Conservation (phyloP, 2,329 filamentous ascomycete species). For the Juglanconis sp. region DNA sequence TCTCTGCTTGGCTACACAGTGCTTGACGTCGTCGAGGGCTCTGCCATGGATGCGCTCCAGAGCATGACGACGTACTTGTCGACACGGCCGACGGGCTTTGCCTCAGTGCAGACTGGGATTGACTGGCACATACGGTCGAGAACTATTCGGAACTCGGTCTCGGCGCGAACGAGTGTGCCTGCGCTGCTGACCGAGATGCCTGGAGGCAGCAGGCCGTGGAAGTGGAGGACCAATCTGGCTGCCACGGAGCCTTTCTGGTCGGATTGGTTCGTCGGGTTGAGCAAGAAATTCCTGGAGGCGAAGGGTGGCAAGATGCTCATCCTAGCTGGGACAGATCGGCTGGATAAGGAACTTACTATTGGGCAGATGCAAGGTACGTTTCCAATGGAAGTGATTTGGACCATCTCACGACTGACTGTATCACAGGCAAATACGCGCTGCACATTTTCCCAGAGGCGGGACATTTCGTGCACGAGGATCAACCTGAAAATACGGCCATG, state of each 20-base stretch:
- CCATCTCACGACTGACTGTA: constrained; percentile 8
- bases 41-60: constrained; percentile 88
- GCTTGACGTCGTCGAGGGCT: constrained; percentile 92
- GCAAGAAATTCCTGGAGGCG: constrained; percentile 79
- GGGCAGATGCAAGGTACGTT: constrained; percentile 88
- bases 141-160: constrained; percentile 77
- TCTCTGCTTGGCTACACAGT: constrained; percentile 82
- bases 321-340: constrained; percentile 81
- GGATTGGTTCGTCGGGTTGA: constrained; percentile 86
- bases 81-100: constrained; percentile 74
- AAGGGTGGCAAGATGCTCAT: constrained; percentile 81
- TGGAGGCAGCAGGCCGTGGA: constrained; percentile 53
- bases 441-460: constrained; percentile 93
- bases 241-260: constrained; percentile 91
- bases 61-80: constrained; percentile 92
- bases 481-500: constrained; percentile 83
- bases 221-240: constrained; percentile 81
- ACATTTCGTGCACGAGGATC: constrained; percentile 95
- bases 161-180: constrained; percentile 85
- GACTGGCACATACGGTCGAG: constrained; percentile 92
- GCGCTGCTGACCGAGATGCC: constrained; percentile 58
- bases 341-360: constrained; percentile 91
- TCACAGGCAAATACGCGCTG: constrained; percentile 81
- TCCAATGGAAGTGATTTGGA: not conserved
- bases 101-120: constrained; percentile 74